A percentile compares a stretch with the other conserved stretches of the same genome.
phyloP scores from a whole-genome alignment of 345 rosid genomes.

The Pugionium cornutum region DNA sequence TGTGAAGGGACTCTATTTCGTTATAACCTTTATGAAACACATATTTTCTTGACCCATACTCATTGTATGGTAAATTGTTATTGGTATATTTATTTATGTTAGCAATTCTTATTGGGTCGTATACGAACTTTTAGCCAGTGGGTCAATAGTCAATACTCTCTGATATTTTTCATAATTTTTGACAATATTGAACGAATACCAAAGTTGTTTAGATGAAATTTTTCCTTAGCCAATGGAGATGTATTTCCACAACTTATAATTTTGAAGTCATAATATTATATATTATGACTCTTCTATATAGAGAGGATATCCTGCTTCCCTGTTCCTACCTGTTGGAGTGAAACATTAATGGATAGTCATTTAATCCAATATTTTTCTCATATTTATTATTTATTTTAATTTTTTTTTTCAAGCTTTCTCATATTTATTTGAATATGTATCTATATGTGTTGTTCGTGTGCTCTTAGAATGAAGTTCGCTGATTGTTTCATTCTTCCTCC shows the following conservation, averaged over 20 bases:
- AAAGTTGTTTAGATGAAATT: neutral
- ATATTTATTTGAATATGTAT: neutral
- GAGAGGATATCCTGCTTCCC: neutral
- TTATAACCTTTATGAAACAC: neutral
- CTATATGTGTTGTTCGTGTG: conserved; percentile 20
- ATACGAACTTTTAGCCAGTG: neutral
- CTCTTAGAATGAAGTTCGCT: conserved; percentile 10
- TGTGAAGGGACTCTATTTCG: neutral
- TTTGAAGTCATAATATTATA: too few species aligned
- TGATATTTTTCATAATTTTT: too few species aligned
- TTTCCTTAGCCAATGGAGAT: neutral
- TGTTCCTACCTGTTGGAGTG: neutral
- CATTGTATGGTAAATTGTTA: neutral
- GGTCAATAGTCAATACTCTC: neutral
- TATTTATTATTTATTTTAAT: neutral
- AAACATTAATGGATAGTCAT: neutral
- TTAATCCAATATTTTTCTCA: neutral
- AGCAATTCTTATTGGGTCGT: neutral
- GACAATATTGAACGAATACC: neutral
- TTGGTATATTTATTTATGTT: neutral
- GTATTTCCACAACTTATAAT: neutral
- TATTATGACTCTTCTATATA: too few species aligned
- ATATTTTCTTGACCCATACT: neutral
- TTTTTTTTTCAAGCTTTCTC: too few species aligned
- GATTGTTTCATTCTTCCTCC: conserved; percentile 16